Evolutionary conservation across 2,329 filamentous ascomycete genomes (phyloP).

Genomic region (Aurifilum marmelostoma): DNA sequence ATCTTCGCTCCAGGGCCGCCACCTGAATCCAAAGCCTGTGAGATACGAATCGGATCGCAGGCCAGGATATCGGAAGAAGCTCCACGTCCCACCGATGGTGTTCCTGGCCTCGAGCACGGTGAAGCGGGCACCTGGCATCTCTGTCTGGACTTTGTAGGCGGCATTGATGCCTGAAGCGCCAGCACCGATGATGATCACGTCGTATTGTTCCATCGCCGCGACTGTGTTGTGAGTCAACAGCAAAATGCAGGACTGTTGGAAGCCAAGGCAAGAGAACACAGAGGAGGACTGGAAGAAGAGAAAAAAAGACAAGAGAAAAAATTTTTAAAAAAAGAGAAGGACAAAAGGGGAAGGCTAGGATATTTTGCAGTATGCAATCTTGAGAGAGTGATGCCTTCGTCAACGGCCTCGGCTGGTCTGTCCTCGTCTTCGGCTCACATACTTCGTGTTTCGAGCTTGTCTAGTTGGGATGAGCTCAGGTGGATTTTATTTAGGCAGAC

Average conservation of each 20-base stretch:
- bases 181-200: constrained; percentile 70
- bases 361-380: neutral
- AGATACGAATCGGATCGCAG: constrained; percentile 69
- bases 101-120: constrained; percentile 69
- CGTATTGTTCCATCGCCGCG: constrained; percentile 35
- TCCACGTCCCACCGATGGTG: constrained; percentile 76
- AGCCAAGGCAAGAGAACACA: neutral
- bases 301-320: neutral
- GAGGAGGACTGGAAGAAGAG: neutral
- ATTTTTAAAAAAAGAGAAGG: no score
- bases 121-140: constrained; percentile 60
- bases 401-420: neutral
- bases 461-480: neutral
- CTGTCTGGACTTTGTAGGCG: constrained; percentile 65
- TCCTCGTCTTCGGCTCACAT: neutral
- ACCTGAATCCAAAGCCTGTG: constrained; percentile 67
- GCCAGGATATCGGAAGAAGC: constrained; percentile 76
- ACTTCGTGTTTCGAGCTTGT: neutral
- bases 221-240: neutral
- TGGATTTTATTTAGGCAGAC: neutral
- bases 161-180: constrained; percentile 77
- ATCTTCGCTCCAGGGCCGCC: constrained; percentile 69
- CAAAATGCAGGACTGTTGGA: neutral
- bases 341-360: no score
- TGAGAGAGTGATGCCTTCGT: neutral